phyloP scores from a whole-genome alignment of 768 basidiomycete species.

The Xerocomellus amylosporus region DNA sequence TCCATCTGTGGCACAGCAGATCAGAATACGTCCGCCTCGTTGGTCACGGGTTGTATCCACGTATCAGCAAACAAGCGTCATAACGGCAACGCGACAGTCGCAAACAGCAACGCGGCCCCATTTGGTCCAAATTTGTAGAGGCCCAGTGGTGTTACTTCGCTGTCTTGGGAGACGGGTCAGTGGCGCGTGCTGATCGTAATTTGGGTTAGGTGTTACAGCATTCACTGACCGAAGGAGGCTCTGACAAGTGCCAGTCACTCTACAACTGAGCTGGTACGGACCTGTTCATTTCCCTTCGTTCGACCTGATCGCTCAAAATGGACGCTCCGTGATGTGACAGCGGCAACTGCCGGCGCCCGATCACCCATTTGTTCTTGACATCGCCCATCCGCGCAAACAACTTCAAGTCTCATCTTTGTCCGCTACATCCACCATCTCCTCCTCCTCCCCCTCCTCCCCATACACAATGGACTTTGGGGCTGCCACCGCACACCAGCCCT shows the following conservation, averaged over 20 bases:
- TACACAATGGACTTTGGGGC: constrained; percentile 52
- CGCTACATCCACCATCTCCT: constrained; percentile 25
- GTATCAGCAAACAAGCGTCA: constrained; percentile 8
- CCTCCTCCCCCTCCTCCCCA: constrained; percentile 35
- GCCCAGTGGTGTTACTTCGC: not conserved
- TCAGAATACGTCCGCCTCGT: not conserved
- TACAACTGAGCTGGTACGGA: constrained; percentile 28
- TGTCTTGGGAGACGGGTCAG: constrained; percentile 19
- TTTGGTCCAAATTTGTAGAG: constrained; percentile 1
- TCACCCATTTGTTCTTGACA: constrained; percentile 44
- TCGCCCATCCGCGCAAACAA: constrained; percentile 31
- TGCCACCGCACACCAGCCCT: constrained; percentile 34
- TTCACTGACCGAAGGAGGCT: not conserved
- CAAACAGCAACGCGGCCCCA: not conserved
- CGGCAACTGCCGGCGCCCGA: constrained; percentile 58
- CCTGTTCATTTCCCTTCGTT: constrained; percentile 20
- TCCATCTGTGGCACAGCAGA: not conserved
- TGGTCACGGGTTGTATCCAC: constrained; percentile 6
- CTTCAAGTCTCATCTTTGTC: constrained; percentile 34
- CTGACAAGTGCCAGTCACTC: not conserved
- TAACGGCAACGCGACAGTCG: constrained; percentile 10
- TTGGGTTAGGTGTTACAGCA: constrained; percentile 14
- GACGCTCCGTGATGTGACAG: constrained; percentile 38
- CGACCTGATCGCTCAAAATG: constrained; percentile 40
- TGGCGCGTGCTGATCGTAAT: constrained; percentile 18